Base-by-base conservation (phyloP, 2,329 filamentous ascomycete species). In the Rhinocladiella mackenziei region DNA sequence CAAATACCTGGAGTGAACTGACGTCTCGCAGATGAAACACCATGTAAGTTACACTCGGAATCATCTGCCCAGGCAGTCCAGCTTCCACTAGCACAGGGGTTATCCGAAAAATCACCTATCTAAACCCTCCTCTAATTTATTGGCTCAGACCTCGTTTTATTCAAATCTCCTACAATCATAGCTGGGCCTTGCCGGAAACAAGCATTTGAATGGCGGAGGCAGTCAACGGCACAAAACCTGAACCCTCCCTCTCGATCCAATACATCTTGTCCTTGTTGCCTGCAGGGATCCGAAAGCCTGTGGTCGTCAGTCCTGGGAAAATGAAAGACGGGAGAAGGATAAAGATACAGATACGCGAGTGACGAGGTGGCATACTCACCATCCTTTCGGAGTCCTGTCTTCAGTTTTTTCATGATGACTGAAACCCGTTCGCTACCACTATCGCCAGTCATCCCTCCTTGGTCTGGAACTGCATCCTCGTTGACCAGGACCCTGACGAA, bases 331-430 rank as follows among this genome's bases (percentile, higher is more conserved):
- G 15, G 17, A 9, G 5, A 39, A 29, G n/a, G n/a, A n/a, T n/a
- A n/a, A n/a, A n/a, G n/a, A 58, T 55, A 13, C 71, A 63, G 3
- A 69, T 71, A 3, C n/a, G 20, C 7, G 8, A 5, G 9, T 4
- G 20, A 13, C 26, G 18, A 10, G 15, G 11, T 4, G 13, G 11
- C 9, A 14, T 28, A 39, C 45, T 39, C 29, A 49, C 45, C 45
- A 15, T 49, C 45, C 41, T 29, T 13, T 6, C 45, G 35, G 19
- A 49, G 45, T 7, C 45, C 45, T 4, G 45, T 45, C 31, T 45
- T 45, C 28, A 49, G 37, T 20, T 49, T 49, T 26, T 49, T 45
- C 45, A 49, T 49, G 41, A 49, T 45, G 17, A 39, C 13, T 9
- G 45, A 45, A 10, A 49, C 45, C 23, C 45, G 26, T 17, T 48